Evolutionary conservation across 2,329 filamentous ascomycete species (phyloP), one percentile per base, ranked within the genome.

Genomic region (Diaporthe velutina): DNA sequence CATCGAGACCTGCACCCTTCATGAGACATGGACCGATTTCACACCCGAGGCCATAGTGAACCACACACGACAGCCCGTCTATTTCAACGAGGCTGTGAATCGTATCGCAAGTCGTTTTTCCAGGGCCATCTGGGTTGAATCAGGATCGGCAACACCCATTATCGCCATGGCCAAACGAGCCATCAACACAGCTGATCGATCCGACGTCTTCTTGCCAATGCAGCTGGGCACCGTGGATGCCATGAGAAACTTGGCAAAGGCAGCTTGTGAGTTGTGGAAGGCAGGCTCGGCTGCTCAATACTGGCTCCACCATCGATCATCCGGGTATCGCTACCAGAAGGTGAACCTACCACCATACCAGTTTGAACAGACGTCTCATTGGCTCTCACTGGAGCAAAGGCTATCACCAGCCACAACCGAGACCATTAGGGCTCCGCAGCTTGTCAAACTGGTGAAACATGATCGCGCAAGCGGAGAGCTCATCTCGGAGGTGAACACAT

Each of bases 61-160:
- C 10, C 83, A 85, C 28, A 81, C 80, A 48, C 78, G 83, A 2
- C 40, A 79, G 2, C 81, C 83, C 0, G 83, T 85, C 0, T 83
- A 77, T 70, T 84, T 84, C 60, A n/a, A 76, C 28, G 76, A 82
- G 10, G 82, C 83, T 1, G 50, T 83, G 1, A 61, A 78, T 9
- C 73, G 83, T 22, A 45, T 84, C 0, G 75, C 75, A 10, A 66
- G 73, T 19, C 66, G 77, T 22, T 75, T 79, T 22, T 78, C 79
- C 1, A 68, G 72, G 0, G 77, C 75, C 50, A 73, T 81, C 25
- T 84, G 80, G 78, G 73, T 85, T 7, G 83, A 85, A 64, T 81
- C 81, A 4, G 83, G 83, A 9, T 80, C 80, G 0, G 77, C 77
- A 13, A 82, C 83, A 0, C 81, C 82, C 0, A 79, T 85, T 8